Conservation (phyloP, 768 basidiomycete genomes). For the Dentipellis fragilis region DNA sequence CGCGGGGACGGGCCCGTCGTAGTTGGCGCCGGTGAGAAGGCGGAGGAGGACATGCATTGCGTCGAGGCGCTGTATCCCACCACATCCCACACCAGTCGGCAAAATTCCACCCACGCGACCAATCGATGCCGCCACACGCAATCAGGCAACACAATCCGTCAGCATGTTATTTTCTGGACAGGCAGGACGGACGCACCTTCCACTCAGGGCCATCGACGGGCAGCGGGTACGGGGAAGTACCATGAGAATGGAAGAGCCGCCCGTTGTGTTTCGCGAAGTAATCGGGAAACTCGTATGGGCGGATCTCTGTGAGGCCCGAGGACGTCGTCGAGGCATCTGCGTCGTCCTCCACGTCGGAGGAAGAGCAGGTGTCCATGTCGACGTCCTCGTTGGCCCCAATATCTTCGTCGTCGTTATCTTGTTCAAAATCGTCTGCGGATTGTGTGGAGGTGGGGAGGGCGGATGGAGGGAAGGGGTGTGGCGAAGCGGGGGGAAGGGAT, state of each 20-base stretch:
- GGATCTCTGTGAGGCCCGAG: slow-evolving; percentile 32
- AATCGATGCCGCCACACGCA: background rate
- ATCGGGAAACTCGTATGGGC: slow-evolving; percentile 41
- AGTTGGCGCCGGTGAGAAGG: slow-evolving; percentile 44
- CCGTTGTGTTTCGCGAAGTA: slow-evolving; percentile 51
- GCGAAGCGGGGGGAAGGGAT: no score
- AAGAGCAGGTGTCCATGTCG: background rate
- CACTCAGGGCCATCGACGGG: slow-evolving; percentile 67
- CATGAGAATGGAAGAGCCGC: slow-evolving; percentile 61
- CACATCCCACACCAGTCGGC: background rate
- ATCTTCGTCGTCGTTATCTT: no score
- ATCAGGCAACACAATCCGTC: background rate
- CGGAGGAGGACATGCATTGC: slow-evolving; percentile 15
- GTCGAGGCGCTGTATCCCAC: slow-evolving; percentile 3
- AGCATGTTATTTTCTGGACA: background rate
- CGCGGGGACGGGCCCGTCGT: slow-evolving; percentile 48
- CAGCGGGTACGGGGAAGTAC: slow-evolving; percentile 54
- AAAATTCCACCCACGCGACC: background rate
- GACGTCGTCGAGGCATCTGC: slow-evolving; percentile 31
- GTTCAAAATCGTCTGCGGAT: no score
- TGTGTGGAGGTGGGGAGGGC: no score
- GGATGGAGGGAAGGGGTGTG: no score
- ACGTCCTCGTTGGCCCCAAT: background rate
- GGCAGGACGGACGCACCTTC: slow-evolving; percentile 32
- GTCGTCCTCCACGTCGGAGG: slow-evolving; percentile 13